Conservation (phyloP, 345 rosid genomes). For the Sonneratia caseolaris region DNA sequence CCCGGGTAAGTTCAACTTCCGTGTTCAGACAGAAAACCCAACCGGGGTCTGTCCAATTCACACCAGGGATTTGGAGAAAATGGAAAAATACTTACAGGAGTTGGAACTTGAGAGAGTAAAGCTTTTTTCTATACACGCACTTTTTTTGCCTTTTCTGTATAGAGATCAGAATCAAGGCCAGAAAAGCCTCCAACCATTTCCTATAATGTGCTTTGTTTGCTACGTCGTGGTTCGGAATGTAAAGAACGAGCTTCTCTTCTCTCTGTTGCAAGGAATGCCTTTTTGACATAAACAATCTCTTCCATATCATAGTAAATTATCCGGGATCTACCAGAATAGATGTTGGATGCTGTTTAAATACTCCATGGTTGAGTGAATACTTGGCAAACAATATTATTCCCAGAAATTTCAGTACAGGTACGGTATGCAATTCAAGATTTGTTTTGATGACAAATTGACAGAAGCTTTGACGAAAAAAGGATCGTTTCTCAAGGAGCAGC, state of each 20-base stretch:
- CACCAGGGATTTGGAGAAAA: not conserved
- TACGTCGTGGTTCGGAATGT: not conserved
- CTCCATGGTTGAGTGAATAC: not conserved
- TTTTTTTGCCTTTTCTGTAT: not conserved
- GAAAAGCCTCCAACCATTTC: not conserved
- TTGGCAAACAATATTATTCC: too few species aligned
- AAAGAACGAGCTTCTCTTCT: not conserved
- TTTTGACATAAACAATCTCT: not conserved
- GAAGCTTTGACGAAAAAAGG: not conserved
- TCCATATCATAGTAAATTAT: not conserved
- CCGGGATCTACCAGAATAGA: not conserved
- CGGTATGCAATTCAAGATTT: too few species aligned
- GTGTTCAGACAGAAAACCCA: not conserved
- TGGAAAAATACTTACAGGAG: not conserved
- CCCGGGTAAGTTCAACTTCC: constrained; percentile 2
- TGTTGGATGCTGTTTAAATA: not conserved
- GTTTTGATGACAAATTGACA: not conserved
- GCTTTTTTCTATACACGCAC: too few species aligned
- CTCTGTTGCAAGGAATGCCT: not conserved
- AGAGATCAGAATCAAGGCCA: not conserved
- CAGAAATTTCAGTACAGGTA: too few species aligned
- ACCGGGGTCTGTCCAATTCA: not conserved
- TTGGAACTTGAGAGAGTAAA: not conserved
- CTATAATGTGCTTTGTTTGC: not conserved
- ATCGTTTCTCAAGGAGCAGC: not conserved